Base-by-base conservation (phyloP, 257 asterid genomes). In the Gynochthodes officinalis region DNA sequence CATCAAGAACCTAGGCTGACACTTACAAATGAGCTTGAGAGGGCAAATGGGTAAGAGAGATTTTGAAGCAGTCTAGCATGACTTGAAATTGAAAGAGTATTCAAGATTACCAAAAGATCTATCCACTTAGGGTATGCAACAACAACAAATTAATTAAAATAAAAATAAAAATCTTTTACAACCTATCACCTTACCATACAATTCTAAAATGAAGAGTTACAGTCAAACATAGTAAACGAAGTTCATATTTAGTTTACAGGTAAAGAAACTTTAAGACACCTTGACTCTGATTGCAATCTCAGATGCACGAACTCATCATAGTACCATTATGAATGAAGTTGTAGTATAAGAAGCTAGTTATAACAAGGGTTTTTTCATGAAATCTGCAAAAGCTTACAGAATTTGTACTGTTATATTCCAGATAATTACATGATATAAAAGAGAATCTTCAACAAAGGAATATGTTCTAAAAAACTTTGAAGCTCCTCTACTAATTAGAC, bases 1-100 rank as follows among this genome's bases (percentile, higher is more conserved):
- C 58, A 30, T 37, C 32, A 12, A 42, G 64, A 39, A 70, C 40
- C 61, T 19, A 69, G 10, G 54, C 43, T 30, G 23, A 59, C 25
- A 61, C 43, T 61, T 61, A 9, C 25, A 61, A 32, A 33, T 33
- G 66, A 61, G 66, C 30, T 61, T 33, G 23, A 61, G 66, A 32
- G n/a, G 55, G 55, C 21, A 19, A 6, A 61, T 16, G 66, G 43
- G 15, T 44, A 35, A 61, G 66, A 61, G 12, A 60, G 39, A 4
- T 37, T 60, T 32, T 13, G 66, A 43, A 32, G 66, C 39, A 28
- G 10, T 58, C 39, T 13, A 12, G 40, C 11, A 28, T 30, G 40
- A 55, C 27, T 52, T 18, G 58, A 52, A 54, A 6, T 50, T 50
- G 23, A 50, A 50, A 50, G 55, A 19, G 55, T 16, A 50, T 23